These are phyloP conservation scores for Cordia subcordata DNA, from an alignment of 257 asterid genomes.

Conservation along the genomic window DNA sequence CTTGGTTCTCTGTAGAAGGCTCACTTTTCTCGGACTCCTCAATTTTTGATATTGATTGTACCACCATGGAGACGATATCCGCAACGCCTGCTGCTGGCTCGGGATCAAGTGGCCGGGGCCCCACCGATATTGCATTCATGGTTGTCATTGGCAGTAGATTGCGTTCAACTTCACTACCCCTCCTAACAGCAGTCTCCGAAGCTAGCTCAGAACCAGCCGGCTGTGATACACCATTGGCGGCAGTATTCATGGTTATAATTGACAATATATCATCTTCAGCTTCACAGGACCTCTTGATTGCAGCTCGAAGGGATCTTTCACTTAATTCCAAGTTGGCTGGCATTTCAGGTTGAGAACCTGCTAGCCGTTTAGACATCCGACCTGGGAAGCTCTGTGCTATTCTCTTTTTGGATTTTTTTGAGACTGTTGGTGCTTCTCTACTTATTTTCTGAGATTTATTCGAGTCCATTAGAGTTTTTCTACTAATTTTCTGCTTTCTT, in stretches of 20 bases:
- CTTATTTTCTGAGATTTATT: conserved; percentile 10
- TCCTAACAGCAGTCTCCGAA: conserved; percentile 2
- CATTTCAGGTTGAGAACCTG: conserved; percentile 24
- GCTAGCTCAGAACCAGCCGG: conserved; percentile 10
- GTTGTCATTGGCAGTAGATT: neutral
- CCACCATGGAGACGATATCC: conserved; percentile 7
- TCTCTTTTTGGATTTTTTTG: conserved; percentile 15
- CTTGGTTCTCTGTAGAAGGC: conserved; percentile 9
- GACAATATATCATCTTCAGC: conserved; percentile 4
- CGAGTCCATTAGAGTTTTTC: conserved; percentile 2
- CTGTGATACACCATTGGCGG: conserved; percentile 2
- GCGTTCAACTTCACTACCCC: neutral
- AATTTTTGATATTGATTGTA: conserved; percentile 7
- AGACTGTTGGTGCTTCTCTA: neutral
- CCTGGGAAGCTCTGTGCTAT: conserved; percentile 9
- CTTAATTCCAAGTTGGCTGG: conserved; percentile 15
- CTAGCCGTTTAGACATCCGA: conserved; percentile 32
- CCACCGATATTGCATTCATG: neutral
- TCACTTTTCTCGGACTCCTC: conserved; percentile 1
- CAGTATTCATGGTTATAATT: neutral
- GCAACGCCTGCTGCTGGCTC: conserved; percentile 6
- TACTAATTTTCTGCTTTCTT: conserved; percentile 8
- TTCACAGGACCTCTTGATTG: conserved; percentile 8
- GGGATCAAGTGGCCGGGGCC: conserved; percentile 9
- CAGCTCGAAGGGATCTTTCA: conserved; percentile 23